Evolutionary conservation across 768 basidiomycete species (phyloP), one percentile per base, ranked within the genome.

Genomic region (Lactifluus echinatus): DNA sequence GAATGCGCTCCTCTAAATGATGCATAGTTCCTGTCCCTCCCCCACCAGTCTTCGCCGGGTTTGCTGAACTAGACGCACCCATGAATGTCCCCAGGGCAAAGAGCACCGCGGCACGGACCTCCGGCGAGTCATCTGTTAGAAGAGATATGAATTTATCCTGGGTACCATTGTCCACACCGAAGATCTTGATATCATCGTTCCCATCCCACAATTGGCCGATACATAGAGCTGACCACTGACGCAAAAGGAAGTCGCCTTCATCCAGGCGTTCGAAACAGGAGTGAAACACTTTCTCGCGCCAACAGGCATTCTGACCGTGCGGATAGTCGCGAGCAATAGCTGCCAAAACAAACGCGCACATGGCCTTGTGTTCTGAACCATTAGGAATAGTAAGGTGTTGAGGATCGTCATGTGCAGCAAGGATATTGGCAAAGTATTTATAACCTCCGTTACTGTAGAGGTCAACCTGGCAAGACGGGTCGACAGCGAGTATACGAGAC

Each of bases 401-500:
- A 33, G 74, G 70, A 53, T 89, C 87, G 37, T 89, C 84, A 56
- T 77, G 77, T 26, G 82, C 75, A 7, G 80, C 81, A 7, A 94
- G 76, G 29, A 93, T 83, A 28, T 82, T 79, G 23, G 89, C 84
- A 63, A 94, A 94, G 67, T 93, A 94, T 58, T 82, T 85, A 75
- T 87, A 93, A 2, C 88, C 87, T 60, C 82, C 80, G 50, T 84
- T 89, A 62, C 84, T 87, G 66, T 87, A 83, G 5, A 99, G 75
- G 66, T 98, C 95, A 19, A 84, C 79, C 68, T 97, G 95, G 49
- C 95, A 95, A 5, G 86, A 82, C 1, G 85, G 84, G 69, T 97
- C 95, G n/a, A 98, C 92, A 2, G 95, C 95, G 28, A 98, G 80
- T 61, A 99, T 97, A 21, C 96, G 82, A 2, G 95, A 89, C 96